Percentiles rank a stretch among this genome's conserved stretches.
Evolutionary conservation across 2,329 filamentous ascomycete species (phyloP).

Genomic region (Fusarium secorum): DNA sequence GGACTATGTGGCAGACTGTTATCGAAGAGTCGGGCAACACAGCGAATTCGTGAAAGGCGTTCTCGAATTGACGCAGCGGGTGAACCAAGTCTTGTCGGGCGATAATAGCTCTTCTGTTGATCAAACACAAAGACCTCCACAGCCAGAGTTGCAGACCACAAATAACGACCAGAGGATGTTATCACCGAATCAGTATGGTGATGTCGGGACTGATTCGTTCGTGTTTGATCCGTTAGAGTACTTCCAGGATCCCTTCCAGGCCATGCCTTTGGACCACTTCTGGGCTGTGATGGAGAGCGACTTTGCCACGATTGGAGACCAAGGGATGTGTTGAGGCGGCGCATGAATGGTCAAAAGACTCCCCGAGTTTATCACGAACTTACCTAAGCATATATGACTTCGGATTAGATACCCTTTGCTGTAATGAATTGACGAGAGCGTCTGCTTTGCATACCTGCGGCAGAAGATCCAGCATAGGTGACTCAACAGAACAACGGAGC

Average conservation of each 20-base stretch:
- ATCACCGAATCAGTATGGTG: slow-evolving; percentile 7
- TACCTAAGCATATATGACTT: not conserved
- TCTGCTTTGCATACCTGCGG: not conserved
- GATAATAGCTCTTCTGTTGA: slow-evolving; percentile 13
- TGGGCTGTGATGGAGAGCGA: slow-evolving; percentile 38
- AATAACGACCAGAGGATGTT: not conserved
- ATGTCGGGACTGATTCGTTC: not conserved
- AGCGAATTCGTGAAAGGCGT: slow-evolving; percentile 26
- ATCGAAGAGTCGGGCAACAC: slow-evolving; percentile 19
- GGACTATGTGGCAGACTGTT: slow-evolving; percentile 27
- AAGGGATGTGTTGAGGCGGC: not conserved
- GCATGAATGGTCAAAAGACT: not conserved
- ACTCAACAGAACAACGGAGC: too few species aligned
- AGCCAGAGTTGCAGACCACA: not conserved
- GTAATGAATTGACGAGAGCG: not conserved
- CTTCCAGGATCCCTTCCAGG: slow-evolving; percentile 37
- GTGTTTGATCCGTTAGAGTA: slow-evolving; percentile 25
- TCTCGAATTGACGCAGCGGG: slow-evolving; percentile 18
- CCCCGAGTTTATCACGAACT: not conserved
- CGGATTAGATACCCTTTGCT: not conserved
- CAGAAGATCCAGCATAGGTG: not conserved
- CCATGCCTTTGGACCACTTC: slow-evolving; percentile 36
- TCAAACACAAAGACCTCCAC: not conserved
- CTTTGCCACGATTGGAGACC: slow-evolving; percentile 24
- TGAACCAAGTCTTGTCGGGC: slow-evolving; percentile 25